Evolutionary conservation across 257 asterid species (phyloP), one percentile per base, ranked within the genome.

Genomic region (Fraxinus pennsylvanica): DNA sequence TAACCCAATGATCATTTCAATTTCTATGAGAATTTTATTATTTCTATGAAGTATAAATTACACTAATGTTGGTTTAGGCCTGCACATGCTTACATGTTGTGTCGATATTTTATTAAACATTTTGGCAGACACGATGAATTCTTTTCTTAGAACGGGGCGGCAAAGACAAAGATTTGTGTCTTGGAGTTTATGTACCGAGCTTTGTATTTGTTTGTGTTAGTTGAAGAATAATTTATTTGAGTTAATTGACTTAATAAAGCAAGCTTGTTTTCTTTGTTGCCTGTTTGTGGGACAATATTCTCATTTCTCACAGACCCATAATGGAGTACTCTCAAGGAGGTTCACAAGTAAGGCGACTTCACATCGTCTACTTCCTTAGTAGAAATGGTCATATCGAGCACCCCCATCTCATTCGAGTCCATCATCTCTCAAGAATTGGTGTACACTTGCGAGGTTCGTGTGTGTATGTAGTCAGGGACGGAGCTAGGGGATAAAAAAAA

Each of bases 351-450:
- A 89, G 99, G 74, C 85, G 93, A 32, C 87, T 94, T 81, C 94
- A 92, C 17, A 84, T 94, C 13, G 91, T 94, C 32, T 94, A 94
- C 74, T 90, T 89, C 79, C 89, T 94, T 0, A 90, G 99, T 78
- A 87, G 97, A 80, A 90, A 88, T 67, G 96, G 97, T 1, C 85
- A 83, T 12, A 82, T 86, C 71, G 98, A 94, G 57, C 97, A 91
- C 29, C 99, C 99, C 32, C 99, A 94, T 81, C 99, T 94, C 82
- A 77, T 94, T 68, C 91, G 96, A 0, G 90, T 92, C 27, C 98
- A 85, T 81, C 97, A 89, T 30, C 88, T 81, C 77, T 92, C 96
- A 3, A 83, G 91, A 84, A 91, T 88, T 68, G 98, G 98, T 5
- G 92, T 94, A 17, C 88, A 81, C 21, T 78, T 94, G 30, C 86